phyloP scores from a whole-genome alignment of 179 eudicot genomes.

The Dionaea muscipula region DNA sequence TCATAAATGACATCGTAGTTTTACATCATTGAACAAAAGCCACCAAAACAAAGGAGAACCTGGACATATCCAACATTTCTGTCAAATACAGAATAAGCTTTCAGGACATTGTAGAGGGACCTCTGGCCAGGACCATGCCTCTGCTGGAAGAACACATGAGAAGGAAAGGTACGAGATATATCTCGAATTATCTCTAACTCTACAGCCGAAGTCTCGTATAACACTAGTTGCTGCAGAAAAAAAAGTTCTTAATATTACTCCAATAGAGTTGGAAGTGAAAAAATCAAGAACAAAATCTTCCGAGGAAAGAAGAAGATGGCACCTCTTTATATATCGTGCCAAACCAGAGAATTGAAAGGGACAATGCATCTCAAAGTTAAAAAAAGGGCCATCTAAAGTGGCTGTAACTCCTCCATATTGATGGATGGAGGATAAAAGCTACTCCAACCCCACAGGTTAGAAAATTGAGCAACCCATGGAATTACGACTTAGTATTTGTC shows the following conservation, averaged over 20 bases:
- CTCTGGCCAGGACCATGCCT: constrained; percentile 99
- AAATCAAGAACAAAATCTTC: no score
- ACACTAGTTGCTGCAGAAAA: constrained; percentile 64
- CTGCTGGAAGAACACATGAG: constrained; percentile 94
- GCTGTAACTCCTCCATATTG: no score
- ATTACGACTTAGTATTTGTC: no score
- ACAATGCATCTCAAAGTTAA: no score
- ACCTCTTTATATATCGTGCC: no score
- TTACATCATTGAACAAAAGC: not conserved
- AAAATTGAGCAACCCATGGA: no score
- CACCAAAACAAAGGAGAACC: constrained; percentile 27
- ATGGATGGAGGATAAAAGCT: no score
- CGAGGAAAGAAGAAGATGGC: no score
- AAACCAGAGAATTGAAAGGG: no score
- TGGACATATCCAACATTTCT: constrained; percentile 98
- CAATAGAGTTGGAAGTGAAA: not conserved
- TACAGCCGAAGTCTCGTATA: constrained; percentile 84
- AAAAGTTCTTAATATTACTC: not conserved
- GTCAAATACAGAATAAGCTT: constrained; percentile 98
- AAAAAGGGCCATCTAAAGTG: no score
- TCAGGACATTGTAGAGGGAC: constrained; percentile 91
- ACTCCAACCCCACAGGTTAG: no score
- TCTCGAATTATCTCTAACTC: constrained; percentile 93
- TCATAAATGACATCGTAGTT: not conserved
- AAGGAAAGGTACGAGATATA: constrained; percentile 97